phyloP scores from a whole-genome alignment of 257 asterid species.

The Penstemon barbatus region DNA sequence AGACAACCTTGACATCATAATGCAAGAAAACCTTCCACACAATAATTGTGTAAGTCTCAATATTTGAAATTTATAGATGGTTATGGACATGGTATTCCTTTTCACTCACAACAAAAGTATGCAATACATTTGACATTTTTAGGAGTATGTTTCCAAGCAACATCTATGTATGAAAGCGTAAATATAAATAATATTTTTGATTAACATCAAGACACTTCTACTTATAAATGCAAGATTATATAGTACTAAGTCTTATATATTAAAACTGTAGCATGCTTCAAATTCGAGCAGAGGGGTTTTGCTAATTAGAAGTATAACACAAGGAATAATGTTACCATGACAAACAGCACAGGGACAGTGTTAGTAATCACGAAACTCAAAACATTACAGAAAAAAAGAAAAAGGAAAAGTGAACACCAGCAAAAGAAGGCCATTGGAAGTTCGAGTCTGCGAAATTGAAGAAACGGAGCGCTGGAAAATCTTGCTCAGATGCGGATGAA shows the following conservation, averaged over 20 bases:
- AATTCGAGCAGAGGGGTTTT: neutral
- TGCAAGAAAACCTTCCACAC: neutral
- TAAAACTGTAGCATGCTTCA: neutral
- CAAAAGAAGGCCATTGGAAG: conserved; percentile 72
- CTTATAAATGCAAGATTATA: too few species aligned
- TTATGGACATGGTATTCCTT: neutral
- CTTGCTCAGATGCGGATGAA: conserved; percentile 79
- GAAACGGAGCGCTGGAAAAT: conserved; percentile 78
- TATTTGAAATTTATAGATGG: neutral
- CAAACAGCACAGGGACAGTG: too few species aligned
- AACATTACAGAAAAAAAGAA: neutral
- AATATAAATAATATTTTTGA: too few species aligned
- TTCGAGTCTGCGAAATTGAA: conserved; percentile 66
- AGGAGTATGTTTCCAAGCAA: conserved; percentile 2
- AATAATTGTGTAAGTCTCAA: neutral
- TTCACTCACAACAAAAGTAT: neutral
- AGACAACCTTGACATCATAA: neutral
- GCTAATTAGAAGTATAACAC: too few species aligned
- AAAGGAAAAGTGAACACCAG: conserved; percentile 47
- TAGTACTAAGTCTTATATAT: too few species aligned
- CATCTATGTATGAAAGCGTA: neutral
- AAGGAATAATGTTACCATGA: too few species aligned
- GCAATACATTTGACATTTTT: neutral
- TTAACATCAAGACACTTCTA: too few species aligned
- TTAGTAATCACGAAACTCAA: too few species aligned